A percentile compares a stretch with the other conserved stretches of the same genome.
These are phyloP conservation scores for Albifimbria verrucaria DNA, from an alignment of 2,329 filamentous ascomycete genomes.

Conservation along the genomic window DNA sequence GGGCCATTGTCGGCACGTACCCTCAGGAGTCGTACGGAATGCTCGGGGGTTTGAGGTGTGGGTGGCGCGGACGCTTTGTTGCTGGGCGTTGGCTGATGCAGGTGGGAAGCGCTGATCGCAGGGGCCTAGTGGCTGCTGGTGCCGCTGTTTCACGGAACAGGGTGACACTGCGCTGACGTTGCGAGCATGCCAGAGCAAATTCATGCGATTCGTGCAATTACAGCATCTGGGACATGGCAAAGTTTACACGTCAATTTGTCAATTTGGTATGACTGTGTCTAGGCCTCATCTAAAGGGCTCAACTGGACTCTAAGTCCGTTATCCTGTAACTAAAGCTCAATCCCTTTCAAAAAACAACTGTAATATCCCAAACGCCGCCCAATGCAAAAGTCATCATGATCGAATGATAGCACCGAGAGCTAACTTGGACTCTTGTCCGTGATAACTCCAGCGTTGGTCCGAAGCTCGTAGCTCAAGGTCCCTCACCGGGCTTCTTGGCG, in stretches of 20 bases:
- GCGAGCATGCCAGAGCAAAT: too few species aligned
- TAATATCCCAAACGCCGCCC: conserved; percentile 18
- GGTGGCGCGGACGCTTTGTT: too few species aligned
- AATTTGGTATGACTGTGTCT: not conserved
- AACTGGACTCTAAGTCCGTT: too few species aligned
- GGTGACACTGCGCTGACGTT: too few species aligned
- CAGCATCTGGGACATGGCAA: too few species aligned
- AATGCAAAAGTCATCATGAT: conserved; percentile 14
- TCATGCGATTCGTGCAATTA: too few species aligned
- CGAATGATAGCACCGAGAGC: not conserved
- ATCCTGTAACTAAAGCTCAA: conserved; percentile 6
- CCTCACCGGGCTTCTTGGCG: conserved; percentile 65
- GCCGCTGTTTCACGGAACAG: not conserved
- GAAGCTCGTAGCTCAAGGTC: conserved; percentile 9
- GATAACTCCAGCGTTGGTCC: not conserved
- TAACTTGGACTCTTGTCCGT: not conserved
- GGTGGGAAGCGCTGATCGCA: too few species aligned
- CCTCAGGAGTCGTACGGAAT: not conserved
- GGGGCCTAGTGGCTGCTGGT: not conserved
- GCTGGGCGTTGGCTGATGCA: too few species aligned
- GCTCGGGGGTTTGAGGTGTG: not conserved
- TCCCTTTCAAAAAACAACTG: conserved; percentile 6
- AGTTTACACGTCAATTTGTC: not conserved
- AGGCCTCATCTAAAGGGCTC: not conserved
- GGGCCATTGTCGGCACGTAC: conserved; percentile 19